A percentile compares a stretch with the other conserved stretches of the same genome.
These are phyloP conservation scores for Podaxis sp. DNA, from an alignment of 768 basidiomycete genomes.

Conservation along the genomic window DNA sequence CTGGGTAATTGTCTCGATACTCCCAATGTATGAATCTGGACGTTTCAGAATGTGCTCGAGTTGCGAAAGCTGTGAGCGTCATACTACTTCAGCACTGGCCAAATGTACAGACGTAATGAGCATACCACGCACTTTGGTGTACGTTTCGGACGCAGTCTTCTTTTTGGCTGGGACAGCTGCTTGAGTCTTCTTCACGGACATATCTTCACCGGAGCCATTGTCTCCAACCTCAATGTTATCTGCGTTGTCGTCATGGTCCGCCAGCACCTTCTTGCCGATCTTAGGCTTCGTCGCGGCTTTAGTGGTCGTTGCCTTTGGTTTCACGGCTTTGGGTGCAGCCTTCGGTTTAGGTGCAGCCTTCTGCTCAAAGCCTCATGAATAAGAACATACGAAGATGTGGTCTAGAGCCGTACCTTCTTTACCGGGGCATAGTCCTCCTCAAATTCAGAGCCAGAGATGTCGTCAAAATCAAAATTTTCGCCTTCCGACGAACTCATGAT, in stretches of 20 bases:
- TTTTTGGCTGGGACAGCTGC: slow-evolving; percentile 44
- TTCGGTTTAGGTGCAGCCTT: slow-evolving; percentile 37
- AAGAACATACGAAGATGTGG: background rate
- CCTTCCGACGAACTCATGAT: slow-evolving; percentile 74
- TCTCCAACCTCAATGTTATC: slow-evolving; percentile 47
- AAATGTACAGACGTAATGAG: slow-evolving; percentile 1
- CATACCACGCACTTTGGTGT: slow-evolving; percentile 67
- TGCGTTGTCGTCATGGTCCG: slow-evolving; percentile 63
- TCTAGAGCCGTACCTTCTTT: slow-evolving; percentile 45
- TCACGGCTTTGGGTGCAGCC: slow-evolving; percentile 25
- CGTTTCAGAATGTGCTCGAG: slow-evolving; percentile 92
- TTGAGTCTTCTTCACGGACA: slow-evolving; percentile 10
- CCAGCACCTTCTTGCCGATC: slow-evolving; percentile 31
- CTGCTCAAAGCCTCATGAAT: slow-evolving; percentile 18
- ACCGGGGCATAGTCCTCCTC: slow-evolving; percentile 69
- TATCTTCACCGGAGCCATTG: slow-evolving; percentile 19
- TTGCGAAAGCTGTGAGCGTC: slow-evolving; percentile 72
- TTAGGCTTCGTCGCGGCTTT: slow-evolving; percentile 6
- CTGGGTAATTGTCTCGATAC: slow-evolving; percentile 85
- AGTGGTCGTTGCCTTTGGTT: background rate
- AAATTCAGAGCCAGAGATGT: slow-evolving; percentile 54
- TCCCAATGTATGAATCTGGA: slow-evolving; percentile 96
- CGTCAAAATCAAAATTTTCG: slow-evolving; percentile 65
- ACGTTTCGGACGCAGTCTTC: slow-evolving; percentile 90
- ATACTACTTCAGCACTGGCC: background rate